Evolutionary conservation across 306 rosid species (phyloP).

Genomic region (Dryas drummondii): DNA sequence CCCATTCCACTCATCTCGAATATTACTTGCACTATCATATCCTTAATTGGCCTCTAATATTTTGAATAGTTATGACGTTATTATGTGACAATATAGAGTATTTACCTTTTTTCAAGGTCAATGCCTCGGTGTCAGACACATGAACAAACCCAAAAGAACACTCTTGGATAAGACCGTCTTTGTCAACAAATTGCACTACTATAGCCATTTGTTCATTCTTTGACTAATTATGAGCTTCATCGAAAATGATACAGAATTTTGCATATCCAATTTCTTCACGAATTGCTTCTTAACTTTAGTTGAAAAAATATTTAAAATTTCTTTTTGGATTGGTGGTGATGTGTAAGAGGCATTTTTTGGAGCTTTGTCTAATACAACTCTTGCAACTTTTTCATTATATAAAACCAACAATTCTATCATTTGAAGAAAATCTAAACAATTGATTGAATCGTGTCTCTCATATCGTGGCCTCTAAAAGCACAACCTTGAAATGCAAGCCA

Average conservation of each 20-base stretch:
- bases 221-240: background rate
- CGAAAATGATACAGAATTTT: conserved; percentile 6
- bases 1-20: no score
- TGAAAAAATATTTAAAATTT: background rate
- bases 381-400: no score
- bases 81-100: no score
- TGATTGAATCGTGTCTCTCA: no score
- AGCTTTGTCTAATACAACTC: background rate
- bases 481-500: no score
- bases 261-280: background rate
- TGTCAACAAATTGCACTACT: background rate
- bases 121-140: background rate
- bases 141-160: background rate
- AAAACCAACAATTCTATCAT: no score
- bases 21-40: background rate
- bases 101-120: background rate
- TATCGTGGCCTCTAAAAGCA: no score
- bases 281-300: background rate
- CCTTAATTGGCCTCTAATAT: background rate
- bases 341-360: background rate
- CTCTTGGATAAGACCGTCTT: background rate
- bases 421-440: no score
- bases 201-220: background rate
- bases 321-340: background rate
- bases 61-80: background rate